These are phyloP conservation scores for Clarireedia paspali DNA, from an alignment of 2,329 filamentous ascomycete genomes.

Conservation along the genomic window DNA sequence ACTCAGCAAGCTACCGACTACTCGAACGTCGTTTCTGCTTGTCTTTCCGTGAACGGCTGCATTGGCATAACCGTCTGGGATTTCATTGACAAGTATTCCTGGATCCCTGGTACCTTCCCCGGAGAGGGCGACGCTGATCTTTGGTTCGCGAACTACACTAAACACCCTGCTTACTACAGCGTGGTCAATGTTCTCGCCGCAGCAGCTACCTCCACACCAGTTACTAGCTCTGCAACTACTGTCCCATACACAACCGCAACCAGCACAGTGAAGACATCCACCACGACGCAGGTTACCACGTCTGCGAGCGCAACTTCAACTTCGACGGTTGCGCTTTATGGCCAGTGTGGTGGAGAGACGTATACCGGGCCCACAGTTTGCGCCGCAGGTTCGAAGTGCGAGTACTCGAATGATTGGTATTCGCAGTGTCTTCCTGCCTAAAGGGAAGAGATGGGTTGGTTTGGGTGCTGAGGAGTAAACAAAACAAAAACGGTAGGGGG, in stretches of 20 bases:
- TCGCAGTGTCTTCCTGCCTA: constrained; percentile 7
- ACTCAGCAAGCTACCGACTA: constrained; percentile 43
- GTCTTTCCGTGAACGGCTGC: constrained; percentile 18
- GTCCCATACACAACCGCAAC: not conserved
- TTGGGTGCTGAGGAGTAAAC: not conserved
- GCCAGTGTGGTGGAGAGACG: constrained; percentile 2
- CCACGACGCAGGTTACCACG: not conserved
- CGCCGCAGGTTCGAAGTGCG: not conserved
- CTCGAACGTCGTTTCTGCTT: constrained; percentile 24
- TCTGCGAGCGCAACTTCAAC: not conserved
- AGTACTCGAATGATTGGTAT: not conserved
- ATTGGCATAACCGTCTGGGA: constrained; percentile 29
- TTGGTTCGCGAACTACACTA: constrained; percentile 36
- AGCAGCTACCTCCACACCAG: not conserved
- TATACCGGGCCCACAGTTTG: not conserved
- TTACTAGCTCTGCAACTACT: not conserved
- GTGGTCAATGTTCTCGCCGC: constrained; percentile 29
- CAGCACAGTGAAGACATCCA: not conserved
- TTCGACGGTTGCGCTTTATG: not conserved
- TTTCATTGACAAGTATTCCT: constrained; percentile 30
- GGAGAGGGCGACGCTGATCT: constrained; percentile 36
- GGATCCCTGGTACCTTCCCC: constrained; percentile 35
- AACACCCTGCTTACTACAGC: constrained; percentile 37
- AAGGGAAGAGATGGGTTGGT: too few relatives aligned
- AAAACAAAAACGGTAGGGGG: too few relatives aligned